Evolutionary conservation across 192 early-diverging fungal species (phyloP), one percentile per base, ranked within the genome.

Genomic region (Phycomyces blakesleeanus): DNA sequence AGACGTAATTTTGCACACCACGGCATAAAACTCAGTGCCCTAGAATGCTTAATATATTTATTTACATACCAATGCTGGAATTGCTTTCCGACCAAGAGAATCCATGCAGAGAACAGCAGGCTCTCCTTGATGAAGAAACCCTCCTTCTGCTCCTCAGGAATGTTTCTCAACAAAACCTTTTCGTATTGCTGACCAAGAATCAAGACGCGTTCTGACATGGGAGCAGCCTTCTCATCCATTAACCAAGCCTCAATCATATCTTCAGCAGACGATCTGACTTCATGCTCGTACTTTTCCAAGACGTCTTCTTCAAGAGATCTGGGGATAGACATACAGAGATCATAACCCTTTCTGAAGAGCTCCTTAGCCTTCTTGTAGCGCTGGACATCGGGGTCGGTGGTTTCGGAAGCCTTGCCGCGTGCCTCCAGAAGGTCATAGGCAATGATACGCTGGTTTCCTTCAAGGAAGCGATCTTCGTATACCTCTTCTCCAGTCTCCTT

Each of bases 151-250:
- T 70, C 72, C 11, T 67, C 69, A 29, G 76, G 68, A 55, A 71
- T 62, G 22, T 74, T 64, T 57, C 67, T 68, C 42, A 68, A 66
- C 51, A 71, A 39, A n/a, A 68, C 66, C 66, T 76, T 76, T 60
- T 85, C 83, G 27, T 83, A 85, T 66, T 85, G 83, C 59, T 85
- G 81, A 22, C 79, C 83, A 47, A 85, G 75, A 63, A 79, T 78
- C 47, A 85, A 73, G 18, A 85, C 78, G 26, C 83, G 69, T 49
- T 81, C 78, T 53, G 80, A 80, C 79, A 85, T 81, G 41, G 75
- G 72, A 47, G 79, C 78, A 26, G 81, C 83, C 67, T 83, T 82
- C 53, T 85, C 83, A 66, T 85, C 83, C 56, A 85, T 65, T 47
- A 85, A 64, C 75, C 80, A 85, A 20, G 83, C 83, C 41, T 69